phyloP scores from a whole-genome alignment of 2,329 filamentous ascomycete species.

The Fusarium austroafricanum region DNA sequence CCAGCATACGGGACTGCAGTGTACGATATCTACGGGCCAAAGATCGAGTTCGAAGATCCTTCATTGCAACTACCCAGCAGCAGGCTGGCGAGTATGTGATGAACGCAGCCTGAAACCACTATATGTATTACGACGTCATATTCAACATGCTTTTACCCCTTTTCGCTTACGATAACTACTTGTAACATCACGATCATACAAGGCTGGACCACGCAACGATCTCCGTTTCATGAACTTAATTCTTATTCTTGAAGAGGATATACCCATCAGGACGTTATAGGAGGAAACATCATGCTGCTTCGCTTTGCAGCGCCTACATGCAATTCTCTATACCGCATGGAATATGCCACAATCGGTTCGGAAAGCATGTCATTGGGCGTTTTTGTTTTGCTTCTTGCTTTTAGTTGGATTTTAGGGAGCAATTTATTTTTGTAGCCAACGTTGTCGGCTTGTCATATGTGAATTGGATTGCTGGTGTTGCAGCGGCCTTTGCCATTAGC shows the following conservation, averaged over 20 bases:
- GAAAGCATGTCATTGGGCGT: constrained; percentile 33
- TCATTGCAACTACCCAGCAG: constrained; percentile 70
- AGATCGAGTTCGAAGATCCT: constrained; percentile 69
- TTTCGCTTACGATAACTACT: constrained; percentile 27
- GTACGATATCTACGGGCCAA: constrained; percentile 65
- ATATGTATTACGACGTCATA: constrained; percentile 32
- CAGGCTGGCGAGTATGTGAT: constrained; percentile 67
- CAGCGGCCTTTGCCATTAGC: not conserved
- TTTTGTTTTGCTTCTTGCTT: constrained; percentile 8
- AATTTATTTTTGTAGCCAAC: constrained; percentile 8
- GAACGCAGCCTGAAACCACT: not conserved
- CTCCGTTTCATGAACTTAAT: constrained; percentile 35
- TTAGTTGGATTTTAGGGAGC: not conserved
- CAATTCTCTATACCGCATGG: constrained; percentile 26
- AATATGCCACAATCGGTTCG: constrained; percentile 23
- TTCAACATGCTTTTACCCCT: constrained; percentile 15
- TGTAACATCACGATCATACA: constrained; percentile 45
- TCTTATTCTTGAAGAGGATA: constrained; percentile 45
- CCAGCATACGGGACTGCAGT: constrained; percentile 62
- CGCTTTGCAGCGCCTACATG: constrained; percentile 10
- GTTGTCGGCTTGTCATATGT: constrained; percentile 13
- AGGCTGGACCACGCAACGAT: constrained; percentile 41
- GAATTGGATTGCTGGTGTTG: constrained; percentile 6
- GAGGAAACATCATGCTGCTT: constrained; percentile 34
- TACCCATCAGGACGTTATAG: constrained; percentile 48